Evolutionary conservation across 2,329 filamentous ascomycete species (phyloP).

Genomic region (Fusarium clavum): DNA sequence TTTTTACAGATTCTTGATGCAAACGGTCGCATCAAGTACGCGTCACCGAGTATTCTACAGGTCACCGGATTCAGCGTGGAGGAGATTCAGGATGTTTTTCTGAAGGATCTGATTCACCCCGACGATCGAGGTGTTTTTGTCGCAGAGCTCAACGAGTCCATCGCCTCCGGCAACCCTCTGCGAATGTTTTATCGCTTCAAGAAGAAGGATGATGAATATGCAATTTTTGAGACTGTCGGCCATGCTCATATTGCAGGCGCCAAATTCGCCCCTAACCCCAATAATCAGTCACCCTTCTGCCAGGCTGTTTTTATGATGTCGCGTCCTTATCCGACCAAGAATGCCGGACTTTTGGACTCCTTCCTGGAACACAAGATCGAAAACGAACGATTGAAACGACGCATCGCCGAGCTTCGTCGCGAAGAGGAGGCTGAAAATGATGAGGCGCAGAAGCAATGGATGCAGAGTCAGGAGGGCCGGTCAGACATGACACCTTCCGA

Average conservation of each 20-base stretch:
- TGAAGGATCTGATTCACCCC: constrained; percentile 85
- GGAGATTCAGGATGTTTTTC: constrained; percentile 78
- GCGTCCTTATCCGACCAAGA: constrained; percentile 89
- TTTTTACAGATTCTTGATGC: constrained; percentile 88
- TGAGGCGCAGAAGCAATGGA: constrained; percentile 71
- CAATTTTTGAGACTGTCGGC: constrained; percentile 90
- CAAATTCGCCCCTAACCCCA: constrained; percentile 70
- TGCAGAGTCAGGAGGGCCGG: constrained; percentile 67
- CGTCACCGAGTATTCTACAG: constrained; percentile 80
- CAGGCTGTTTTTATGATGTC: constrained; percentile 95
- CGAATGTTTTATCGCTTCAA: constrained; percentile 90
- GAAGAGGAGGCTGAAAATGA: constrained; percentile 87
- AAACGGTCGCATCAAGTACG: constrained; percentile 84
- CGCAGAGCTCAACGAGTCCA: constrained; percentile 89
- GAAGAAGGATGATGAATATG: constrained; percentile 76
- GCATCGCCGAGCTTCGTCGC: constrained; percentile 84
- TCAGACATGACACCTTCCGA: constrained; percentile 67
- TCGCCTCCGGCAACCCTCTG: constrained; percentile 81
- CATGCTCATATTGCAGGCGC: constrained; percentile 87
- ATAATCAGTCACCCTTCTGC: constrained; percentile 77
- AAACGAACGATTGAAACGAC: constrained; percentile 85
- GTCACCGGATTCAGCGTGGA: constrained; percentile 80
- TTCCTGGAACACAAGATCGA: constrained; percentile 98
- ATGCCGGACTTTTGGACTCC: constrained; percentile 85
- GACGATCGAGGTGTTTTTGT: constrained; percentile 87